Percentiles rank a stretch among this genome's conserved stretches.
These are phyloP conservation scores for Aspergillus transmontanensis DNA, from an alignment of 2,329 filamentous ascomycete genomes.

Conservation along the genomic window DNA sequence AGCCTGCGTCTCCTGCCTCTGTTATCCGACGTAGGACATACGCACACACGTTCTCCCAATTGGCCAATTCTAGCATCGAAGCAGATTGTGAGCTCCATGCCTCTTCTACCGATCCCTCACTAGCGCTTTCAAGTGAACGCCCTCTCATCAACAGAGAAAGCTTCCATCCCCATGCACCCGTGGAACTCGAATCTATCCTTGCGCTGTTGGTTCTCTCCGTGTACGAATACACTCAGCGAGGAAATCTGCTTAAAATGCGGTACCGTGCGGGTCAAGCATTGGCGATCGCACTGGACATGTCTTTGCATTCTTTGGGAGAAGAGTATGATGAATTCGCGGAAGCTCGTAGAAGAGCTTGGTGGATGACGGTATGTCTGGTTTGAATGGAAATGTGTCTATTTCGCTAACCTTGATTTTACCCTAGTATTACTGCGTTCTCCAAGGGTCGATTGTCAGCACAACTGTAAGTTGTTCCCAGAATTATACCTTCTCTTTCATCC, in stretches of 20 bases:
- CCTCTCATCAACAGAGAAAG: slow-evolving; percentile 35
- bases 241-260: slow-evolving; percentile 50
- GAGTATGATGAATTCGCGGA: slow-evolving; percentile 42
- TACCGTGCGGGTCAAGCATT: slow-evolving; percentile 49
- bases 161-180: slow-evolving; percentile 43
- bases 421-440: slow-evolving; percentile 49
- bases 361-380: slow-evolving; percentile 46
- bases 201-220: slow-evolving; percentile 46
- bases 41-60: slow-evolving; percentile 44
- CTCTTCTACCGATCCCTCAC: slow-evolving; percentile 42
- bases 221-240: slow-evolving; percentile 50
- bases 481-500: background rate
- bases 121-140: slow-evolving; percentile 39
- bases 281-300: slow-evolving; percentile 47
- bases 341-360: slow-evolving; percentile 48
- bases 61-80: slow-evolving; percentile 43
- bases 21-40: slow-evolving; percentile 41
- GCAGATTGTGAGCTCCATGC: slow-evolving; percentile 46
- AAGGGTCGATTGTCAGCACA: slow-evolving; percentile 49
- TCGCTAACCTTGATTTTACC: background rate
- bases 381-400: background rate
- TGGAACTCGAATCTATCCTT: slow-evolving; percentile 45
- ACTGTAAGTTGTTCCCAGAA: slow-evolving; percentile 33
- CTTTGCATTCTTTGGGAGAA: slow-evolving; percentile 39
- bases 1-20: slow-evolving; percentile 38